Conservation (phyloP, 352 stramenopile species). For the Pythium coloratum region DNA sequence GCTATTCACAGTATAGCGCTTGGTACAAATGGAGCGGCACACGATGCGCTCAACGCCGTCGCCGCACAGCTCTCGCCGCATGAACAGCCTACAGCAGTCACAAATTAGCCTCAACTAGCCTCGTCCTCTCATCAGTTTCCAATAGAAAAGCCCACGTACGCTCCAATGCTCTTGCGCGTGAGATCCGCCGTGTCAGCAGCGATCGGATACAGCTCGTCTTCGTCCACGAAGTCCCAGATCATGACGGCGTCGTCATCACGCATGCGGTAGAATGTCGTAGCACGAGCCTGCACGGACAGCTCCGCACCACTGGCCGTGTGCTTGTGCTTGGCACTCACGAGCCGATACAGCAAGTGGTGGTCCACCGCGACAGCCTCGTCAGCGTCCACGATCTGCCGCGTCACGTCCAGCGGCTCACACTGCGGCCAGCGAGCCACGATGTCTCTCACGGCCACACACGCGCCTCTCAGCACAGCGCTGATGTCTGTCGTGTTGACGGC, state of each 20-base stretch:
- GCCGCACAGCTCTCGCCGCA: constrained; percentile 15
- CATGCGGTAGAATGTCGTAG: constrained; percentile 35
- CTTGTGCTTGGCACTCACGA: constrained; percentile 24
- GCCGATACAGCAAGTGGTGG: constrained; percentile 32
- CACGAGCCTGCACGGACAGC: constrained; percentile 26
- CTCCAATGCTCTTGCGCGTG: constrained; percentile 40
- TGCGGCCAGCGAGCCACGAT: constrained; percentile 35
- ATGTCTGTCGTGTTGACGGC: constrained; percentile 37
- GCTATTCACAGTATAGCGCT: constrained; percentile 17
- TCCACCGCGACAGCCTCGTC: constrained; percentile 14
- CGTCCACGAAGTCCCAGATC: constrained; percentile 47
- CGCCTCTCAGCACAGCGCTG: constrained; percentile 24
- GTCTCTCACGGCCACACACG: constrained; percentile 30
- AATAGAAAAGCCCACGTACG: constrained; percentile 26
- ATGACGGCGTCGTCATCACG: constrained; percentile 32
- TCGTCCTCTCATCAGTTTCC: neutral
- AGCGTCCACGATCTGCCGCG: constrained; percentile 20
- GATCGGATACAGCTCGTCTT: constrained; percentile 37
- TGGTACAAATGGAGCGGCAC: constrained; percentile 20
- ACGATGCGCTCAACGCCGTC: constrained; percentile 17
- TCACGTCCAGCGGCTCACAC: constrained; percentile 25
- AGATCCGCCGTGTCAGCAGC: constrained; percentile 27
- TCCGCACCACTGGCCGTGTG: constrained; percentile 20
- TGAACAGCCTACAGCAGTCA: constrained; percentile 6
- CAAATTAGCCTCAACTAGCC: constrained; percentile 1